Evolutionary conservation across 169 alveolate genomes (phyloP).

Genomic region (Babesia bovis): DNA sequence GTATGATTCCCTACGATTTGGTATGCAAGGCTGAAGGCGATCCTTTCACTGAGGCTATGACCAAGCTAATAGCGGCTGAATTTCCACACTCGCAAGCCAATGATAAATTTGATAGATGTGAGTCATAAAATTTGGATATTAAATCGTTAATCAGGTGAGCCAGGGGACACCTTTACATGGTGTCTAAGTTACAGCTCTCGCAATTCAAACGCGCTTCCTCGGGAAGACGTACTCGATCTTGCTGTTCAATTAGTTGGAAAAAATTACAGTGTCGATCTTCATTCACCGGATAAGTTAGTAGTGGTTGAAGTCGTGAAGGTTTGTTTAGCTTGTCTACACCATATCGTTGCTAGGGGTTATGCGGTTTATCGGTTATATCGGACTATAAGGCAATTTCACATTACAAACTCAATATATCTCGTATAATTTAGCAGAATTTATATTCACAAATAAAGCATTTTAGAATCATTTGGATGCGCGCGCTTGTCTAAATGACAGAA

Average conservation of each 20-base stretch:
- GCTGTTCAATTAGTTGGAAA: conserved; percentile 66
- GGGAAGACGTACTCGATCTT: conserved; percentile 64
- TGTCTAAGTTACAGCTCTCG: conserved; percentile 69
- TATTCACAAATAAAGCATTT: neutral
- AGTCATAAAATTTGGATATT: neutral
- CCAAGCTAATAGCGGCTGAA: conserved; percentile 36
- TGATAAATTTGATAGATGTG: conserved; percentile 11
- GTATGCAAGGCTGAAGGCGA: conserved; percentile 72
- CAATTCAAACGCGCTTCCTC: conserved; percentile 63
- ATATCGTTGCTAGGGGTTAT: conserved; percentile 34
- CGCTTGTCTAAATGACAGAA: conserved; percentile 3
- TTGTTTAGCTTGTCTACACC: conserved; percentile 19
- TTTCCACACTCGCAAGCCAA: conserved; percentile 52
- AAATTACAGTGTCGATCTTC: conserved; percentile 67
- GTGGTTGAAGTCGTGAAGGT: conserved; percentile 76
- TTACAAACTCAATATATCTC: conserved; percentile 56
- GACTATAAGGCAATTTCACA: conserved; percentile 58
- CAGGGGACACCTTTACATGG: conserved; percentile 59
- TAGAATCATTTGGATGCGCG: neutral
- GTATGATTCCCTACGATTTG: conserved; percentile 70
- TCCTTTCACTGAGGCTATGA: conserved; percentile 33
- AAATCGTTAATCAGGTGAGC: neutral
- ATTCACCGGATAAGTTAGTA: conserved; percentile 69
- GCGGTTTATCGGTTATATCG: conserved; percentile 56
- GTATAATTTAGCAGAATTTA: conserved; percentile 5